Base-by-base conservation (phyloP, 1,284 basidiomycete species). In the Leccinum proximum region DNA sequence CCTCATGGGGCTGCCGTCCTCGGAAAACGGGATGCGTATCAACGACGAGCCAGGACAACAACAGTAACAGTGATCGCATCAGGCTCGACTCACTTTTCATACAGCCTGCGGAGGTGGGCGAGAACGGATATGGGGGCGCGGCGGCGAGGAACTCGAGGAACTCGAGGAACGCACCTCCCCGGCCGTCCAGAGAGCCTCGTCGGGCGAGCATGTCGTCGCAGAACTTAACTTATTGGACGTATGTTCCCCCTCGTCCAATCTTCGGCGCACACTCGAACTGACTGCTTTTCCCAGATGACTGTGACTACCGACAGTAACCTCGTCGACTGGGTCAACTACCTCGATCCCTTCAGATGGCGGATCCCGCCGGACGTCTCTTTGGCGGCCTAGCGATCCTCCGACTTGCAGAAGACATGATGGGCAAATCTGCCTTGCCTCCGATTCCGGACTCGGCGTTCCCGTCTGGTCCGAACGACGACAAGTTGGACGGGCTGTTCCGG, bases 291-390 rank as follows among this genome's bases (percentile, higher is more conserved):
- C n/a, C 4, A 30, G 40, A 50, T 60, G 66, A 65, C 33, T 33
- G 7, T 37, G 35, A 10, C 73, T 7, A 74, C 80, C 5, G 85
- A 90, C 64, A 77, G 78, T 18, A 79, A 77, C 16, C 80, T 96
- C 37, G 81, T 97, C 40, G 84, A 88, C 50, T 97, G 95, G 95
- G 91, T 94, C 50, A 97, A 98, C 77, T 97, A 2, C 92, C 94
- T 0, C 71, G 79, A n/a, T 77, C 81, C 2, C 82, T 91, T 9
- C 86, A 86, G 68, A 88, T 94, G 54, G 80, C 76, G 10, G 84
- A 88, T 67, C 73, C 80, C 0, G 63, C 75, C 2, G 82, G 81
- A 1, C 74, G 84, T 3, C 70, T 88, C 4, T 89, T 82, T 69
- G 79, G 84, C 13, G 93, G 92, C 1, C 82, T 94, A n/a, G 84